Conservation (phyloP, 345 rosid species). For the Trapa bicornis region DNA sequence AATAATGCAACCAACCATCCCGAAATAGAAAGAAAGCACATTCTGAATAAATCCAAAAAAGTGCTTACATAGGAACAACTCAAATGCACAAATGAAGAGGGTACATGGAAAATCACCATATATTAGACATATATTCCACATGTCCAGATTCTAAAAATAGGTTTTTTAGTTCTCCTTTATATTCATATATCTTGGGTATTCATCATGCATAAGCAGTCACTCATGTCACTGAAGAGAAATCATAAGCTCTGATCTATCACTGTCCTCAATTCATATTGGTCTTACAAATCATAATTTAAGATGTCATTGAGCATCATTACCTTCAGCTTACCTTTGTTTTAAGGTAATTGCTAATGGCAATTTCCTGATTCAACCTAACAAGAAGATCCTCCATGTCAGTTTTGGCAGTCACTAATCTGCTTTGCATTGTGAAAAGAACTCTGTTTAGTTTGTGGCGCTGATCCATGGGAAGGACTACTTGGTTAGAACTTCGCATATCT, state of each 20-base stretch:
- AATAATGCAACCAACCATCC: too few relatives aligned
- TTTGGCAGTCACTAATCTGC: slow-evolving; percentile 69
- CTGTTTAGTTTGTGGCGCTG: slow-evolving; percentile 74
- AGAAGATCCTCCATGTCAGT: slow-evolving; percentile 97
- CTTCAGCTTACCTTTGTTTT: slow-evolving; percentile 50
- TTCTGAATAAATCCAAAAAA: not conserved
- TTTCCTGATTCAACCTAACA: slow-evolving; percentile 81
- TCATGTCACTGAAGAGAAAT: not conserved
- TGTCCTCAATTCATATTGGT: not conserved
- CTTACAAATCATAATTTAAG: not conserved
- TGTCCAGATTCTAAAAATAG: too few relatives aligned
- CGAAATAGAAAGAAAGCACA: too few relatives aligned
- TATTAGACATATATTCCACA: too few relatives aligned
- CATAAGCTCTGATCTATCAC: not conserved
- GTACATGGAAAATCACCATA: not conserved
- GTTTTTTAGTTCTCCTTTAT: not conserved
- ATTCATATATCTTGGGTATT: not conserved
- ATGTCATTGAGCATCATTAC: not conserved
- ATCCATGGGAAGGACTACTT: slow-evolving; percentile 65
- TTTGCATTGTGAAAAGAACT: slow-evolving; percentile 59
- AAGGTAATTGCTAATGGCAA: slow-evolving; percentile 78
- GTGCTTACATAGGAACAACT: not conserved
- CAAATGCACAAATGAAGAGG: not conserved
- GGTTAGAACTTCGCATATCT: slow-evolving; percentile 32
- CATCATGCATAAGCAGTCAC: not conserved